Conservation (phyloP, 1,139 yeast species). For the Geotrichum candidum region DNA sequence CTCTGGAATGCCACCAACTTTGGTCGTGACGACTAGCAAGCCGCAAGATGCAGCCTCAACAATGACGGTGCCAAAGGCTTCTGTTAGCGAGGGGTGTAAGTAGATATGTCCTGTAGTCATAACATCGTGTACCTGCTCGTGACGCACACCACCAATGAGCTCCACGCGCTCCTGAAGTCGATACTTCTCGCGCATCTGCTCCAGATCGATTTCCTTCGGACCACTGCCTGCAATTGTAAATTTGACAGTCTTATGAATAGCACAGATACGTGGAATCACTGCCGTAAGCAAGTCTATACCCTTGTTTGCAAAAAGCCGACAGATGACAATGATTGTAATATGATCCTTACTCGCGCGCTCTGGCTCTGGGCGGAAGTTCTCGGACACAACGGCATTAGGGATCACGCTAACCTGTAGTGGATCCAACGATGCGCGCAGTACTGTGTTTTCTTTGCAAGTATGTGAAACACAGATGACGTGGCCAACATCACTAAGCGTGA, state of each 20-base stretch:
- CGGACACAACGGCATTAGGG: conserved; percentile 89
- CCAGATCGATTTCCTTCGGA: conserved; percentile 86
- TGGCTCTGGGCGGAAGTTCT: conserved; percentile 65
- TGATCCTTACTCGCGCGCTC: conserved; percentile 29
- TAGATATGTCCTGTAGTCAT: conserved; percentile 94
- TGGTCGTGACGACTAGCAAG: conserved; percentile 84
- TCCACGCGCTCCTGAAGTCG: conserved; percentile 84
- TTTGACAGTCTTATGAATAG: conserved; percentile 54
- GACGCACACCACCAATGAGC: conserved; percentile 79
- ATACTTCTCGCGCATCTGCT: conserved; percentile 87
- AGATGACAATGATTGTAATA: conserved; percentile 84
- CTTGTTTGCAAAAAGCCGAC: conserved; percentile 89
- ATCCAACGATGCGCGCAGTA: conserved; percentile 73
- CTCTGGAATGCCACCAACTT: conserved; percentile 97
- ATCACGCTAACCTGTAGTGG: conserved; percentile 80
- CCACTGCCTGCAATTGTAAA: conserved; percentile 96
- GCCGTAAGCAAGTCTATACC: conserved; percentile 89
- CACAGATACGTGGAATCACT: conserved; percentile 78
- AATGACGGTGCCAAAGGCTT: conserved; percentile 95
- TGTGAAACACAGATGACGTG: conserved; percentile 94
- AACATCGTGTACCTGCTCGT: conserved; percentile 87
- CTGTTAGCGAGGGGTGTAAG: conserved; percentile 88
- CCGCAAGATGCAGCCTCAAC: conserved; percentile 99
- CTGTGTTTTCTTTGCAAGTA: conserved; percentile 94
- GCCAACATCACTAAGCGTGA: conserved; percentile 79